Evolutionary conservation across 1,139 yeast species (phyloP).

Genomic region (Arxiozyma telluris): DNA sequence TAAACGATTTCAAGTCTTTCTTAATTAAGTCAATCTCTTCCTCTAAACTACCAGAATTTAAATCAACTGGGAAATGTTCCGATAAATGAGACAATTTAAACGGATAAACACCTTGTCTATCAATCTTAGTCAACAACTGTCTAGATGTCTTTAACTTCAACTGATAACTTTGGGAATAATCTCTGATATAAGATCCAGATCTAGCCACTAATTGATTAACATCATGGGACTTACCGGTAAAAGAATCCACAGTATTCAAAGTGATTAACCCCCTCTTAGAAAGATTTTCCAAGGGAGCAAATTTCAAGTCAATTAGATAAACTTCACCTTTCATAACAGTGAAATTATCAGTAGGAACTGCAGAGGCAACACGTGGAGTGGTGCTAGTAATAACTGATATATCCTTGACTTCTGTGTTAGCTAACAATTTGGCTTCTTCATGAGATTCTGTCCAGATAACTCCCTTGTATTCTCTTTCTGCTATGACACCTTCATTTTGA

Average conservation of each 20-base stretch:
- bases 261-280: slow-evolving; percentile 57
- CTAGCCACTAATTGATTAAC: slow-evolving; percentile 44
- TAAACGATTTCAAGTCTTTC: slow-evolving; percentile 47
- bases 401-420: slow-evolving; percentile 36
- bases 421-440: slow-evolving; percentile 56
- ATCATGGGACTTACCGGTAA: slow-evolving; percentile 52
- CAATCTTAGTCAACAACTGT: slow-evolving; percentile 59
- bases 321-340: slow-evolving; percentile 73
- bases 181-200: slow-evolving; percentile 76
- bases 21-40: slow-evolving; percentile 32
- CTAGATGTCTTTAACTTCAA: slow-evolving; percentile 71
- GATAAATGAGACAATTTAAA: slow-evolving; percentile 70
- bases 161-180: slow-evolving; percentile 69
- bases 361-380: slow-evolving; percentile 33
- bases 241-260: slow-evolving; percentile 54
- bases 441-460: slow-evolving; percentile 84
- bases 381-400: slow-evolving; percentile 34
- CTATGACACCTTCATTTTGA: slow-evolving; percentile 84
- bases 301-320: slow-evolving; percentile 70
- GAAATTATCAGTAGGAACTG: slow-evolving; percentile 72
- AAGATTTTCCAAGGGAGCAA: slow-evolving; percentile 57
- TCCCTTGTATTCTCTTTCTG: slow-evolving; percentile 87
- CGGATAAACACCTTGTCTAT: slow-evolving; percentile 81
- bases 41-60: slow-evolving; percentile 32
- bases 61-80: slow-evolving; percentile 47